phyloP scores from a whole-genome alignment of 176 grass and related monocot genomes.

The Tillandsia fasciculata region DNA sequence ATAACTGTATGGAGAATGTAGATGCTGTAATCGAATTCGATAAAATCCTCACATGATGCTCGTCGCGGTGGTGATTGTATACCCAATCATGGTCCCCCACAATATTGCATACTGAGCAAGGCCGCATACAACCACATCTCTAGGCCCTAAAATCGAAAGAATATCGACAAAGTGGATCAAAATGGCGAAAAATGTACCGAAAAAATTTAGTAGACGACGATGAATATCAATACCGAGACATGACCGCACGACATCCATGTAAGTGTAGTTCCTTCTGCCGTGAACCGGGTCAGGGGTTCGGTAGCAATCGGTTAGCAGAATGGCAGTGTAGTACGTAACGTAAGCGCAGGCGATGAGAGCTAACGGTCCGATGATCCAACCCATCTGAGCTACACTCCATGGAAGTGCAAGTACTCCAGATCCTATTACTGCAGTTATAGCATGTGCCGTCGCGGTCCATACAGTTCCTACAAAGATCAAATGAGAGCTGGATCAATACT shows the following conservation, averaged over 20 bases:
- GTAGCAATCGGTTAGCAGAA: conserved; percentile 83
- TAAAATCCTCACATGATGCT: conserved; percentile 57
- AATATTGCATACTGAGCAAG: conserved; percentile 57
- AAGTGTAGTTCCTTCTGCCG: conserved; percentile 78
- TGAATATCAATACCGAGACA: conserved; percentile 40
- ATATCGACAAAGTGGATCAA: not conserved
- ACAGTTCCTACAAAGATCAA: conserved; percentile 41
- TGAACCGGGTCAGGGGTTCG: conserved; percentile 76
- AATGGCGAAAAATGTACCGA: not conserved
- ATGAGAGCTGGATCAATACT: not conserved
- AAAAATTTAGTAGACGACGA: not conserved
- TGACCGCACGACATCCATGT: conserved; percentile 90
- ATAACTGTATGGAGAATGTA: no score
- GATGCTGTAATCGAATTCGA: not conserved
- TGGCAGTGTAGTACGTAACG: conserved; percentile 77
- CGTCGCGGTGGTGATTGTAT: conserved; percentile 87
- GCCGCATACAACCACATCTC: conserved; percentile 58
- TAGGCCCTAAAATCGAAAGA: conserved; percentile 27
- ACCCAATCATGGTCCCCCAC: conserved; percentile 76
- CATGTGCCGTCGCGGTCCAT: conserved; percentile 92
- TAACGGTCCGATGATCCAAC: conserved; percentile 74
- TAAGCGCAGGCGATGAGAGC: conserved; percentile 75
- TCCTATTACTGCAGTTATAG: conserved; percentile 78
- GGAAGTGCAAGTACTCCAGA: conserved; percentile 88
- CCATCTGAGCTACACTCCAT: conserved; percentile 97